These are phyloP conservation scores for Mucor saturninus DNA, from an alignment of 371 early-diverging fungal species.

Conservation along the genomic window DNA sequence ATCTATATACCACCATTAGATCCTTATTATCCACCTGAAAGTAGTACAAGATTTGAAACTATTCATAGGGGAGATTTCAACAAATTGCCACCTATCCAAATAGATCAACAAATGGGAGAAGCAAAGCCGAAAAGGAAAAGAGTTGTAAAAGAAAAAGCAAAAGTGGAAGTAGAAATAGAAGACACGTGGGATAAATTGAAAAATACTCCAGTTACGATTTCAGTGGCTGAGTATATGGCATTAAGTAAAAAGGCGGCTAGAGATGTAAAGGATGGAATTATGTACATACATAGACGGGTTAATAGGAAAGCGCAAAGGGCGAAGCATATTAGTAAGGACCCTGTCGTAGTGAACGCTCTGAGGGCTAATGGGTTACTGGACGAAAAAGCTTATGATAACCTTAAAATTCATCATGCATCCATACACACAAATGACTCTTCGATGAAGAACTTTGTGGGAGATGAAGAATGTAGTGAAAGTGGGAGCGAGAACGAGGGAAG, in stretches of 20 bases:
- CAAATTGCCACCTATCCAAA: not conserved
- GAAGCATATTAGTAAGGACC: too few species aligned
- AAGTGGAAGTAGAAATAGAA: not conserved
- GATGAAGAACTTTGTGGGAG: not conserved
- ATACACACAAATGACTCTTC: too few species aligned
- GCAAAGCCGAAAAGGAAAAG: not conserved
- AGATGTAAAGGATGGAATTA: constrained; percentile 9
- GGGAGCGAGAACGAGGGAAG: not conserved
- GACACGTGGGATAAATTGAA: constrained; percentile 9
- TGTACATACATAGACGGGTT: not conserved
- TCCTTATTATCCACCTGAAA: too few species aligned
- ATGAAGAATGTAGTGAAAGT: not conserved
- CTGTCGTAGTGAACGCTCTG: constrained; percentile 4
- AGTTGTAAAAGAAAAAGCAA: not conserved
- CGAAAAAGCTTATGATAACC: not conserved
- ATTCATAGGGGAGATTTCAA: too few species aligned
- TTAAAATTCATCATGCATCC: too few species aligned
- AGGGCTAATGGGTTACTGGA: not conserved
- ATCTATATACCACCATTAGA: too few species aligned
- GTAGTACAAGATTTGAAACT: too few species aligned
- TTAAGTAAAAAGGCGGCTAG: not conserved
- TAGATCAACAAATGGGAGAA: not conserved
- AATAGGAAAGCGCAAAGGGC: not conserved
- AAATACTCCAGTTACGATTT: not conserved
- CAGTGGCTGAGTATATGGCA: constrained; percentile 5